Conservation (phyloP, 2,329 filamentous ascomycete genomes). For the Calonectria pteridis region DNA sequence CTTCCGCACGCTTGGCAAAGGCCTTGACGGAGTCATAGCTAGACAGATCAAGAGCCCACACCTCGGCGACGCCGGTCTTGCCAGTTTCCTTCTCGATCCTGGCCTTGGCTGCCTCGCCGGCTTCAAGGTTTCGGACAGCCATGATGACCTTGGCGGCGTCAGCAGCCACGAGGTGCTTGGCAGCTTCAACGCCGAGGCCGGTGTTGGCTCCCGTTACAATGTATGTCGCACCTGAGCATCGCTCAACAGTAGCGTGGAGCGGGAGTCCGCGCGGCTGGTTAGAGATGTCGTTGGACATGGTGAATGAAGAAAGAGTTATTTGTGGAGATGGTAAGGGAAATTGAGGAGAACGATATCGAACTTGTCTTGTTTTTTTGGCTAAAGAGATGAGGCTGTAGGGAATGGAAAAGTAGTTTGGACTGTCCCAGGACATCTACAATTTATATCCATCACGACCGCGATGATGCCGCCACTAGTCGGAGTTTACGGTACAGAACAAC, state of each 20-base stretch:
- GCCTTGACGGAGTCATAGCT: constrained; percentile 35
- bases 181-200: constrained; percentile 56
- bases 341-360: background rate
- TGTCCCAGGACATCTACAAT: background rate
- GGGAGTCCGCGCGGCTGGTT: constrained; percentile 20
- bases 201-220: constrained; percentile 57
- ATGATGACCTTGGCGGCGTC: constrained; percentile 54
- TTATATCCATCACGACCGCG: background rate
- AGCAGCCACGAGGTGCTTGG: constrained; percentile 52
- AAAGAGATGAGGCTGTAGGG: background rate
- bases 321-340: background rate
- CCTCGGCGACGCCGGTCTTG: constrained; percentile 19
- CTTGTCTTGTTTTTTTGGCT: background rate
- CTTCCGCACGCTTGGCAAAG: constrained; percentile 50
- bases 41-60: constrained; percentile 28
- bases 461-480: background rate
- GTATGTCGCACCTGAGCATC: constrained; percentile 40
- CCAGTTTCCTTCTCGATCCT: constrained; percentile 28
- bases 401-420: background rate
- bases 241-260: constrained; percentile 15
- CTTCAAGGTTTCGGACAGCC: constrained; percentile 32
- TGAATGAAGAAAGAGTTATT: background rate
- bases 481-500: constrained; percentile 8
- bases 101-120: constrained; percentile 22
- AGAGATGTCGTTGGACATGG: constrained; percentile 3